Conservation (phyloP, 148 eudicot genomes). For the Rhododendron kiyosumense region DNA sequence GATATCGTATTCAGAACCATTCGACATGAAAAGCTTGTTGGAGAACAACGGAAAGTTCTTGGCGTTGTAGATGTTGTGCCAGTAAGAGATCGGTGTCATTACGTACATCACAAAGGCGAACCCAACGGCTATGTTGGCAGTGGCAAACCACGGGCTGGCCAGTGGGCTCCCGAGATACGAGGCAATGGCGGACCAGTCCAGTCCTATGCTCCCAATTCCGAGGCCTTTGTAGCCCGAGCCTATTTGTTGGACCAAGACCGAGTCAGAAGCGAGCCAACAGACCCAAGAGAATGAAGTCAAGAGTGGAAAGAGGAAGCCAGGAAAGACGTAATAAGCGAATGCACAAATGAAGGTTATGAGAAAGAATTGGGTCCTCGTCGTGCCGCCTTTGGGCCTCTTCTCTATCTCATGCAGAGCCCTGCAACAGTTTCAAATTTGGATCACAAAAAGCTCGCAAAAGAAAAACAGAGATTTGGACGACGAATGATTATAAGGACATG, state of each 20-base stretch:
- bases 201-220: conserved; percentile 52
- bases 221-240: conserved; percentile 61
- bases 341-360: conserved; percentile 32
- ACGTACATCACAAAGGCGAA: conserved; percentile 44
- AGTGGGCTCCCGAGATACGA: conserved; percentile 63
- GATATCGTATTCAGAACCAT: conserved; percentile 43
- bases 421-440: conserved; percentile 8
- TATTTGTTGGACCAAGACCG: conserved; percentile 47
- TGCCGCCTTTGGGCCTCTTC: conserved; percentile 38
- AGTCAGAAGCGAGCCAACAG: conserved; percentile 52
- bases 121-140: conserved; percentile 56
- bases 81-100: conserved; percentile 50
- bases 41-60: conserved; percentile 67
- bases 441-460: not conserved
- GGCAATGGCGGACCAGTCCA: conserved; percentile 57
- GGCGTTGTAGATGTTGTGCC: conserved; percentile 40
- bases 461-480: not conserved
- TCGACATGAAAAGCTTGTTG: conserved; percentile 27
- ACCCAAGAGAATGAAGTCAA: conserved; percentile 62
- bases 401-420: conserved; percentile 79
- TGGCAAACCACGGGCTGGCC: conserved; percentile 78
- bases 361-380: conserved; percentile 60
- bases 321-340: conserved; percentile 50
- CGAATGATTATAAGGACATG: not conserved
- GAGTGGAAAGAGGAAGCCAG: conserved; percentile 37